A percentile compares a stretch with the other conserved stretches of the same genome.
Conservation (phyloP, 345 rosid species). For the Barbarea vulgaris region DNA sequence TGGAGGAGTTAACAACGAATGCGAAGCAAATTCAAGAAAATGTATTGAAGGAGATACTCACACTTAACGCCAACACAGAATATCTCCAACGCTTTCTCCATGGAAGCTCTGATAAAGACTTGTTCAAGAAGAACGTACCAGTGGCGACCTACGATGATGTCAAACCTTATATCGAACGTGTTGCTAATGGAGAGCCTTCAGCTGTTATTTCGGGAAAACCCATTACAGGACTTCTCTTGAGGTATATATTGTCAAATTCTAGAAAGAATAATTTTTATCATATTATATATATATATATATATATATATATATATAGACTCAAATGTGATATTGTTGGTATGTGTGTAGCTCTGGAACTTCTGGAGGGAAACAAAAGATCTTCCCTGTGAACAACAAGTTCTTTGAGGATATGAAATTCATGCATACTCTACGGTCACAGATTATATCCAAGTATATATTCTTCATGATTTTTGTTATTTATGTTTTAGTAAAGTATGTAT, state of each 20-base stretch:
- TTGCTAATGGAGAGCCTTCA: conserved; percentile 59
- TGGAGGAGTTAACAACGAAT: conserved; percentile 11
- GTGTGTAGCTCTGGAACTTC: conserved; percentile 70
- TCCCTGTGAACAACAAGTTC: conserved; percentile 48
- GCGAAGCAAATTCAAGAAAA: conserved; percentile 39
- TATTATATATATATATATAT: too few species aligned
- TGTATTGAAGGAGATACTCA: conserved; percentile 43
- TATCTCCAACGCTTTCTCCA: conserved; percentile 47
- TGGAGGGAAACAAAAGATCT: conserved; percentile 65
- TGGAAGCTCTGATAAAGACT: conserved; percentile 43
- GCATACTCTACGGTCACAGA: not conserved
- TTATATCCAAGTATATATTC: too few species aligned
- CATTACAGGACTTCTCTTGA: conserved; percentile 52
- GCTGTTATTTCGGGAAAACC: conserved; percentile 56
- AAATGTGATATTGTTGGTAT: not conserved
- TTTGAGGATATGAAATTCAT: not conserved
- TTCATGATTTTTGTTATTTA: too few species aligned
- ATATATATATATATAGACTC: not conserved
- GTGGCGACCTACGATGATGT: too few species aligned
- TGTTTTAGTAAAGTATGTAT: too few species aligned
- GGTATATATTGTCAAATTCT: not conserved
- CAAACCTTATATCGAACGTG: conserved; percentile 54
- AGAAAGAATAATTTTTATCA: too few species aligned
- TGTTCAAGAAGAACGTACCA: conserved; percentile 59
- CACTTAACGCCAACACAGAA: conserved; percentile 47